phyloP scores from a whole-genome alignment of 2,329 filamentous ascomycete species.

The Fusarium tricinctum region DNA sequence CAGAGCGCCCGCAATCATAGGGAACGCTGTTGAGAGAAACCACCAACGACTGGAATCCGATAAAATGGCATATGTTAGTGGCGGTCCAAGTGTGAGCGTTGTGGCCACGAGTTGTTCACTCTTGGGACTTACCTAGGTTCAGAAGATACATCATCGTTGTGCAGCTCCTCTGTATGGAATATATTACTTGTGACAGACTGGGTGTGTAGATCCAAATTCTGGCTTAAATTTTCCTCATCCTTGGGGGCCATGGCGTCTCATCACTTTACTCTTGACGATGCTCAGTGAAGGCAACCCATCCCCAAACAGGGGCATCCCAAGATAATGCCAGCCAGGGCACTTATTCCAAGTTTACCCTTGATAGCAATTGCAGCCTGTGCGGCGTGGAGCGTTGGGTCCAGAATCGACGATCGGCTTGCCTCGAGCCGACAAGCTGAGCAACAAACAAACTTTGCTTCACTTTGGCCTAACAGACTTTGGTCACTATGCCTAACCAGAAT shows the following conservation, averaged over 20 bases:
- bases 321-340: too few relatives aligned
- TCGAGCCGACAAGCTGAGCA: neutral
- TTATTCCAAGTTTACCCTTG: neutral
- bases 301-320: too few relatives aligned
- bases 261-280: neutral
- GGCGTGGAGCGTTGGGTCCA: neutral
- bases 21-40: conserved; percentile 4
- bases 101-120: neutral
- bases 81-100: neutral
- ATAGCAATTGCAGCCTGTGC: neutral
- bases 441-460: neutral
- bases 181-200: neutral
- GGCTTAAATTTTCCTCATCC: neutral
- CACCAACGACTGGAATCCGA: neutral
- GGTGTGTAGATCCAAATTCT: neutral
- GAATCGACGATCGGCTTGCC: neutral
- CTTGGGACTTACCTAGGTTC: neutral
- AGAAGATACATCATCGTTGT: neutral
- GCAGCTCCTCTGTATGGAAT: neutral
- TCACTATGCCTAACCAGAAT: too few relatives aligned
- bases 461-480: neutral
- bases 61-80: neutral
- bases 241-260: neutral
- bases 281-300: neutral
- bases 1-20: conserved; percentile 10